Evolutionary conservation across 768 basidiomycete species (phyloP).

Genomic region (Cytidiella melzeri): DNA sequence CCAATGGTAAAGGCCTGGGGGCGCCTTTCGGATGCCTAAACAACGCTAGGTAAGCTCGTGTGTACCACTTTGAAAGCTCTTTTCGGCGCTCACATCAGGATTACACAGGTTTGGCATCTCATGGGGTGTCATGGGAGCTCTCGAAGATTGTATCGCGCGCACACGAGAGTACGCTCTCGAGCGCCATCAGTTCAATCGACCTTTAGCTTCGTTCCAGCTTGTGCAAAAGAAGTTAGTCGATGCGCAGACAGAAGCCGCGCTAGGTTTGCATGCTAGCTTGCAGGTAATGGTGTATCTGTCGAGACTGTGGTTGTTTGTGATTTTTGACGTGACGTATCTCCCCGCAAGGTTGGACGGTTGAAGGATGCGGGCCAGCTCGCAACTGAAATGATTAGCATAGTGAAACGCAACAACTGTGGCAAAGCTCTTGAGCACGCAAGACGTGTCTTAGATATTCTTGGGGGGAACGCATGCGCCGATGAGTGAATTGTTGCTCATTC

Average conservation of each 20-base stretch:
- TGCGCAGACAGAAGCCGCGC: conserved; percentile 78
- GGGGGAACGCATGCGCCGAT: conserved; percentile 90
- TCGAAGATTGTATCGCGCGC: conserved; percentile 82
- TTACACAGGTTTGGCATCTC: conserved; percentile 77
- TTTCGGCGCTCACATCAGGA: no score
- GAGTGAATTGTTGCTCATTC: conserved; percentile 53
- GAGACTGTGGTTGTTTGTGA: no score
- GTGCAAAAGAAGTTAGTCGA: conserved; percentile 96
- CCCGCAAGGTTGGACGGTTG: conserved; percentile 53
- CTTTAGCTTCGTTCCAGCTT: conserved; percentile 93
- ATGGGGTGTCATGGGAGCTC: conserved; percentile 94
- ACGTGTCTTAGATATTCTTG: conserved; percentile 80
- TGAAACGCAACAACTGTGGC: conserved; percentile 95
- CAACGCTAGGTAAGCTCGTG: conserved; percentile 55
- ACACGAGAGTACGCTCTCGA: conserved; percentile 84
- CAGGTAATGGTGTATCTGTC: conserved; percentile 54
- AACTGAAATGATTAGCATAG: conserved; percentile 91
- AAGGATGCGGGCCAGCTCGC: conserved; percentile 71
- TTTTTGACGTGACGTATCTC: neutral
- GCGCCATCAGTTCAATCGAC: conserved; percentile 83
- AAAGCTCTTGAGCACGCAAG: conserved; percentile 85
- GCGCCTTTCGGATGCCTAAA: conserved; percentile 92
- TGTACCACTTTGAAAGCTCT: no score
- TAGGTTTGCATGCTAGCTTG: conserved; percentile 70
- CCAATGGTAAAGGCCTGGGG: conserved; percentile 68